Percentiles rank a stretch among this genome's conserved stretches.
phyloP scores from a whole-genome alignment of 2,329 filamentous ascomycete genomes.

The Alternaria hordeiaustralica region DNA sequence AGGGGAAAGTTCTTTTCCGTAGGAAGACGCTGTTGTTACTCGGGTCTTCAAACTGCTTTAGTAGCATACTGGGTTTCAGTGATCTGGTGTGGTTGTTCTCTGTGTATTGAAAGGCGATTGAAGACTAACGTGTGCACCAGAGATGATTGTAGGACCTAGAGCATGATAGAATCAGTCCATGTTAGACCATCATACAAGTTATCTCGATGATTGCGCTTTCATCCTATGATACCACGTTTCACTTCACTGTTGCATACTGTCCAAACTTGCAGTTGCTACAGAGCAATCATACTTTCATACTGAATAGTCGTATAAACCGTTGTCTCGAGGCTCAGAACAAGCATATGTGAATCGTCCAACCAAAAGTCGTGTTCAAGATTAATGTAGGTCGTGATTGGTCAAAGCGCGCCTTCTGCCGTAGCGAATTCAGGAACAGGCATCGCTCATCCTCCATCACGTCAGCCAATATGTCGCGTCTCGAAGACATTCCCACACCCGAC shows the following conservation, averaged over 20 bases:
- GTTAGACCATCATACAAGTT: background rate
- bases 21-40: background rate
- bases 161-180: background rate
- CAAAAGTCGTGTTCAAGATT: background rate
- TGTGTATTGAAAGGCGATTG: background rate
- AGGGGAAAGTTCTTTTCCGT: background rate
- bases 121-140: background rate
- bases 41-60: background rate
- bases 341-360: background rate
- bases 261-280: background rate
- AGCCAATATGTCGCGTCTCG: slow-evolving; percentile 22
- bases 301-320: background rate
- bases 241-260: background rate
- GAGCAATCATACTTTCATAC: background rate
- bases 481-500: slow-evolving; percentile 33
- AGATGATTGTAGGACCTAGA: background rate
- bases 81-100: background rate
- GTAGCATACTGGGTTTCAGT: background rate
- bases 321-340: background rate
- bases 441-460: background rate
- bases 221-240: background rate
- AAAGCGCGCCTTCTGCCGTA: background rate
- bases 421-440: slow-evolving; percentile 20
- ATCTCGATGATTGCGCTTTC: background rate
- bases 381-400: slow-evolving; percentile 18